phyloP scores from a whole-genome alignment of 495 filamentous ascomycete species.

The Penicillium arizonense region DNA sequence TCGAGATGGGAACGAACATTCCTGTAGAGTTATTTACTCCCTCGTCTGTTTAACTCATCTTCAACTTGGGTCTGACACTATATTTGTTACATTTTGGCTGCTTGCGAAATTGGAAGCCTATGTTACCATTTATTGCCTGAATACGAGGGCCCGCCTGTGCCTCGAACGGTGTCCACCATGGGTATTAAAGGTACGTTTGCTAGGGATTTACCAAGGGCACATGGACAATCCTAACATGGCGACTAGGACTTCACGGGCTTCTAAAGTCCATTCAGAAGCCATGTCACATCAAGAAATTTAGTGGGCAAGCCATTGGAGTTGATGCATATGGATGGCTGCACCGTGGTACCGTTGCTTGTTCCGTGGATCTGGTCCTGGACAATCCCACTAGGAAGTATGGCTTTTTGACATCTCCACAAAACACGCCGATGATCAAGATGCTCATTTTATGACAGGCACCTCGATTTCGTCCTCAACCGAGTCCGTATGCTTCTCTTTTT shows the following conservation, averaged over 20 bases:
- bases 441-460: slow-evolving; percentile 57
- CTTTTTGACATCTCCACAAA: background rate
- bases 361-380: slow-evolving; percentile 84
- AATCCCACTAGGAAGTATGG: slow-evolving; percentile 83
- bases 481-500: slow-evolving; percentile 92
- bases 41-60: slow-evolving; percentile 5
- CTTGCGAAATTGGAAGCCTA: slow-evolving; percentile 8
- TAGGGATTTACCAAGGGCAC: slow-evolving; percentile 1
- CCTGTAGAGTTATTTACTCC: slow-evolving; percentile 27
- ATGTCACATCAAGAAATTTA: slow-evolving; percentile 80
- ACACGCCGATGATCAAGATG: background rate
- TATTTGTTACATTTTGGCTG: slow-evolving; percentile 1
- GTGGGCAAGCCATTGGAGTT: slow-evolving; percentile 84
- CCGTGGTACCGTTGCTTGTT: slow-evolving; percentile 85
- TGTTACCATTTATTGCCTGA: slow-evolving; percentile 21
- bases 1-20: slow-evolving; percentile 30
- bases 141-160: slow-evolving; percentile 32
- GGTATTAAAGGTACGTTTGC: slow-evolving; percentile 63
- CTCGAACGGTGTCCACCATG: slow-evolving; percentile 50
- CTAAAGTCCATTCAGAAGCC: slow-evolving; percentile 95
- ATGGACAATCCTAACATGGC: background rate
- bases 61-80: slow-evolving; percentile 2
- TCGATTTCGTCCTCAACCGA: slow-evolving; percentile 87
- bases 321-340: slow-evolving; percentile 99
- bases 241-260: slow-evolving; percentile 77